A percentile compares a stretch with the other conserved stretches of the same genome.
Conservation (phyloP, 441 rosid genomes). For the Erodium moschatum region DNA sequence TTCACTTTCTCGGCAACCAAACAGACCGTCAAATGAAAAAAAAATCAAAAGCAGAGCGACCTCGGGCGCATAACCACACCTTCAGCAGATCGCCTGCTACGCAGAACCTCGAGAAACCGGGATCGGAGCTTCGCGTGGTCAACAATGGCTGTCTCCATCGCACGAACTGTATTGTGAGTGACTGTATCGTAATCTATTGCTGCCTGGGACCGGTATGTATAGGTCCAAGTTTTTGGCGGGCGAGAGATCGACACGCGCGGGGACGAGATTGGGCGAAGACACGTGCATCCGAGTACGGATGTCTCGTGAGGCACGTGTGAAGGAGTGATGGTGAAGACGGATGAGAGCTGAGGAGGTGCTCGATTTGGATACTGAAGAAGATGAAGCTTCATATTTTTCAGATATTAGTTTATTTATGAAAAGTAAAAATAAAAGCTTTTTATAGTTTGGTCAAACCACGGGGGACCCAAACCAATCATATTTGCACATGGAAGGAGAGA, state of each 20-base stretch:
- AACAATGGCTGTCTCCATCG: conserved; percentile 7
- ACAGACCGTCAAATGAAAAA: neutral
- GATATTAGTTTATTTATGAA: no score
- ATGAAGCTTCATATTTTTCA: neutral
- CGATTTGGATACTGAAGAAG: neutral
- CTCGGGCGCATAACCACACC: conserved; percentile 25
- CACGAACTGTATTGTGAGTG: neutral
- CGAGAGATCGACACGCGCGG: neutral
- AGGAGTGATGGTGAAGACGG: neutral
- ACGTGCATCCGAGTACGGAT: neutral
- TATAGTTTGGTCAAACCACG: no score
- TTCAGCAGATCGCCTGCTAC: conserved; percentile 38
- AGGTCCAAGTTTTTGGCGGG: neutral
- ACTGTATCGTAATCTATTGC: no score
- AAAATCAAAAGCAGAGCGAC: neutral
- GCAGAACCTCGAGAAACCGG: conserved; percentile 45
- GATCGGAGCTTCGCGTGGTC: conserved; percentile 34
- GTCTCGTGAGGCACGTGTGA: neutral
- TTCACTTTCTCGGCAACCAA: conserved; percentile 9
- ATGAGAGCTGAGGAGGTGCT: no score
- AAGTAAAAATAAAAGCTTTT: no score
- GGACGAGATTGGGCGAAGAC: neutral
- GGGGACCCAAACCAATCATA: no score
- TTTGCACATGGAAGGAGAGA: no score
- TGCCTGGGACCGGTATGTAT: neutral